Evolutionary conservation across 2,329 filamentous ascomycete species (phyloP).

Genomic region (Arthrinium puccinioides): DNA sequence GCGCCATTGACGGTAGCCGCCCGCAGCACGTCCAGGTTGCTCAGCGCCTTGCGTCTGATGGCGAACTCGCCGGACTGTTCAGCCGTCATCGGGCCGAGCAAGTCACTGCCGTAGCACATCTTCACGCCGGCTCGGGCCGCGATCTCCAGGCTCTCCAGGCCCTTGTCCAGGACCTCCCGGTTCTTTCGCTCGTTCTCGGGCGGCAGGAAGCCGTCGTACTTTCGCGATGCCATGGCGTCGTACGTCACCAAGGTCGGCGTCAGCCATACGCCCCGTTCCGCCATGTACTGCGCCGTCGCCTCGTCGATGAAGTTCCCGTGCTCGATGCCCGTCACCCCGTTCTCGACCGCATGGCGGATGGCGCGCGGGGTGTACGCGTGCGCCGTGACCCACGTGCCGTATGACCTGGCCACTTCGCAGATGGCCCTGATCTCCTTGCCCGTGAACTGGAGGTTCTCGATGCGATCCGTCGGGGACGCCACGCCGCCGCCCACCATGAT

Average conservation of each 20-base stretch:
- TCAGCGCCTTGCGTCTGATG: conserved; percentile 33
- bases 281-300: conserved; percentile 37
- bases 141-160: conserved; percentile 35
- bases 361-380: conserved; percentile 44
- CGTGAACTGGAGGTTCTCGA: conserved; percentile 45
- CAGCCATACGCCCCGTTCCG: conserved; percentile 35
- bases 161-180: conserved; percentile 34
- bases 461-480: conserved; percentile 38
- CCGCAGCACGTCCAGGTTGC: conserved; percentile 33
- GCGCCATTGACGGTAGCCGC: conserved; percentile 44
- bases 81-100: conserved; percentile 40
- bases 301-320: conserved; percentile 30
- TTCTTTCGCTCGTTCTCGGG: conserved; percentile 37
- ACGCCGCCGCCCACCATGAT: conserved; percentile 49
- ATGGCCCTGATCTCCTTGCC: conserved; percentile 44
- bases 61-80: conserved; percentile 43
- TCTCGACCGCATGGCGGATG: conserved; percentile 41
- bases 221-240: conserved; percentile 33
- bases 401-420: conserved; percentile 34
- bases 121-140: conserved; percentile 42
- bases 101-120: conserved; percentile 47
- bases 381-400: conserved; percentile 42
- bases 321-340: conserved; percentile 43
- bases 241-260: conserved; percentile 46
- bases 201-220: conserved; percentile 32